phyloP scores from a whole-genome alignment of 2,329 filamentous ascomycete genomes.

The Colletotrichum ledebouriae region DNA sequence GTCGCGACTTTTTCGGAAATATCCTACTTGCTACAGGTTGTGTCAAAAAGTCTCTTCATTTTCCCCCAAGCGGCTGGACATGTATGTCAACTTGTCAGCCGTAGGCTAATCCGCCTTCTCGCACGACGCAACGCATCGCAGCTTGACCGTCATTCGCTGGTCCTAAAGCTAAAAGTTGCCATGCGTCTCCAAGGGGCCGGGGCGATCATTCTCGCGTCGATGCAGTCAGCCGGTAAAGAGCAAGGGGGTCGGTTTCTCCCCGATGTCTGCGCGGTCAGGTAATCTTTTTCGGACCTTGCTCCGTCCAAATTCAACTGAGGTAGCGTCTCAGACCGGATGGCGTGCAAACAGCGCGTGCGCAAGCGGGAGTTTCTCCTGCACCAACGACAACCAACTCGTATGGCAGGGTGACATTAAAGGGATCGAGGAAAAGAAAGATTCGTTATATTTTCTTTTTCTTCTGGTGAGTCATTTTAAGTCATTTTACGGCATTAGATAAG shows the following conservation, averaged over 20 bases:
- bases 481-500: background rate
- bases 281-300: constrained; percentile 20
- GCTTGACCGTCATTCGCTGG: constrained; percentile 6
- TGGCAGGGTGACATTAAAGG: background rate
- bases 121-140: background rate
- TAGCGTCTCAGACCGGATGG: background rate
- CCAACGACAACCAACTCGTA: too few relatives aligned
- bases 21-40: background rate
- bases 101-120: background rate
- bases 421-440: background rate
- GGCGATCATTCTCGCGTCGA: background rate
- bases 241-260: constrained; percentile 1
- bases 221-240: constrained; percentile 10
- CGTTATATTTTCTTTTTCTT: constrained; percentile 9
- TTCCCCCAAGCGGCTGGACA: background rate
- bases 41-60: background rate
- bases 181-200: background rate
- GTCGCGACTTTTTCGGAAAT: background rate
- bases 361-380: background rate
- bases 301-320: constrained; percentile 2
- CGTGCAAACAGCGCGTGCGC: background rate
- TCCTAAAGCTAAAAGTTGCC: background rate
- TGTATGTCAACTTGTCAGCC: constrained; percentile 18
- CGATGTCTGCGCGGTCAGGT: constrained; percentile 1
- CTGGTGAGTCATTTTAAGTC: background rate